Evolutionary conservation across 208 protist species (phyloP).

Genomic region (Trypanosoma brucei): DNA sequence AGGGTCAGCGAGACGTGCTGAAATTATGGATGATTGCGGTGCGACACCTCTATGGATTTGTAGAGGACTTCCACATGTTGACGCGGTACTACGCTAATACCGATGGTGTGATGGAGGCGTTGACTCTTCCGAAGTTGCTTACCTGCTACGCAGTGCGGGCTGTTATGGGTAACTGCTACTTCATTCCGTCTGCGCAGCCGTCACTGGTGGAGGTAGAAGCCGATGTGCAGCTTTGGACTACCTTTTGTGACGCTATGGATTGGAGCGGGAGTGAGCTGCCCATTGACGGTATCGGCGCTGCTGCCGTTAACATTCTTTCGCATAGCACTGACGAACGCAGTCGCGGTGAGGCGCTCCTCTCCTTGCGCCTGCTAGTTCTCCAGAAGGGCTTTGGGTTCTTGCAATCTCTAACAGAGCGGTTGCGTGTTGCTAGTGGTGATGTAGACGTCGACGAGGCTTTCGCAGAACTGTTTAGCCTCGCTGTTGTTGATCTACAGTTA

Average conservation of each 20-base stretch:
- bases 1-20: slow-evolving; percentile 22
- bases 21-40: slow-evolving; percentile 34
- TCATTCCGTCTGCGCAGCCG: slow-evolving; percentile 6
- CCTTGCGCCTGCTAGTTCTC: slow-evolving; percentile 50
- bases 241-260: slow-evolving; percentile 44
- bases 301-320: slow-evolving; percentile 22
- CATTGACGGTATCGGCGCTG: slow-evolving; percentile 32
- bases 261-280: slow-evolving; percentile 58
- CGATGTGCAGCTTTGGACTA: slow-evolving; percentile 25
- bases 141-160: slow-evolving; percentile 38
- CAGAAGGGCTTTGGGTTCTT: slow-evolving; percentile 58
- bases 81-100: slow-evolving; percentile 24
- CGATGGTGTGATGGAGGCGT: slow-evolving; percentile 14
- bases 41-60: slow-evolving; percentile 42
- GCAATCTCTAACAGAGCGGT: slow-evolving; percentile 34
- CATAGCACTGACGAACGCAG: slow-evolving; percentile 14
- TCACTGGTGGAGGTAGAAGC: not conserved
- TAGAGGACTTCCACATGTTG: slow-evolving; percentile 25
- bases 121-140: slow-evolving; percentile 28
- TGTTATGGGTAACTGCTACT: slow-evolving; percentile 40
- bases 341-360: slow-evolving; percentile 43
- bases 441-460: slow-evolving; percentile 45
- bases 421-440: slow-evolving; percentile 14
- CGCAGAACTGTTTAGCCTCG: slow-evolving; percentile 59
- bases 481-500: slow-evolving; percentile 57